Conservation (phyloP, 176 grass and related monocot genomes). For the Ensete ventricosum region DNA sequence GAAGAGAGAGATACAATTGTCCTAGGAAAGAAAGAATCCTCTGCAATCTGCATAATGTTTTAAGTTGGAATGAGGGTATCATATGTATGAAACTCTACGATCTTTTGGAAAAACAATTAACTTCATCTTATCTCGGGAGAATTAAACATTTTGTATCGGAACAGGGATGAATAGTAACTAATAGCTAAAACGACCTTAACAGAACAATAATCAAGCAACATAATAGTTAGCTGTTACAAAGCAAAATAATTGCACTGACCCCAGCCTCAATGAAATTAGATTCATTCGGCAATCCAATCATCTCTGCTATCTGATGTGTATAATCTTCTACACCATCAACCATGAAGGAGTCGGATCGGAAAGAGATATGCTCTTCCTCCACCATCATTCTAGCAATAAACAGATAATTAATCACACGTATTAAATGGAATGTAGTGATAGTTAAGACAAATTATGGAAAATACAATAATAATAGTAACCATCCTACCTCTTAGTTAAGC, state of each 20-base stretch:
- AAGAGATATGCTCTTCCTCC: constrained; percentile 97
- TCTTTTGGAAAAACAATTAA: too few relatives aligned
- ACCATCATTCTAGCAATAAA: constrained; percentile 82
- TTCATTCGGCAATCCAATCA: constrained; percentile 87
- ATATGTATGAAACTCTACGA: too few relatives aligned
- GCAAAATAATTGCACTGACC: constrained; percentile 33
- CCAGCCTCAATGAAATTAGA: constrained; percentile 93
- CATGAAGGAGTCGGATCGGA: constrained; percentile 77
- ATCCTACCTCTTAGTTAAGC: constrained; percentile 76
- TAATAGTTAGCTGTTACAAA: not conserved
- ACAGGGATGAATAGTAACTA: too few relatives aligned
- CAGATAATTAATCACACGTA: constrained; percentile 21
- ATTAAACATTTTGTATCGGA: too few relatives aligned
- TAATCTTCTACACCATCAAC: constrained; percentile 92
- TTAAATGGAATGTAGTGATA: constrained; percentile 6
- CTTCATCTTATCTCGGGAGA: too few relatives aligned
- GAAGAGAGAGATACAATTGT: too few relatives aligned
- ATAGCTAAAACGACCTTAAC: too few relatives aligned
- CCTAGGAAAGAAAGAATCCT: too few relatives aligned
- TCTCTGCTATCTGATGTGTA: constrained; percentile 89
- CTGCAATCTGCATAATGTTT: too few relatives aligned
- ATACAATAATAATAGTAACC: not conserved
- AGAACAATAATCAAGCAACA: not conserved
- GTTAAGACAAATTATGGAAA: not conserved
- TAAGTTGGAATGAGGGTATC: too few relatives aligned